Base-by-base conservation (phyloP, 805 yeast genomes). In the Suhomyces tanzawaensis region DNA sequence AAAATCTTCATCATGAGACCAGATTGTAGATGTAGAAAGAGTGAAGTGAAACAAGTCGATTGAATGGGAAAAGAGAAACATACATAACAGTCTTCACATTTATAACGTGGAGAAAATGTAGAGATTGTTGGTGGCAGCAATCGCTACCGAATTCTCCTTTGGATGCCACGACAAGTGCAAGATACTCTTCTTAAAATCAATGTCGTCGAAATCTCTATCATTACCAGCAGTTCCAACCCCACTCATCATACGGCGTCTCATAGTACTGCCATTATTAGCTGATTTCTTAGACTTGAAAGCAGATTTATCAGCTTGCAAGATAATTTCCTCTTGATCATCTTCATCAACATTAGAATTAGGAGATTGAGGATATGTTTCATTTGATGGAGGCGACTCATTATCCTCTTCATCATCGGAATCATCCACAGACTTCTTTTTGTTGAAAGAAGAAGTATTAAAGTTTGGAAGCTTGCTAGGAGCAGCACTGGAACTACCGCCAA, bases 101-200 rank as follows among this genome's bases (percentile, higher is more conserved):
- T 22, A 84, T 53, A 81, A 71, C 38, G 93, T 83, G 40, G 91
- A 82, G 60, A 85, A 85, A 44, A 85, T 84, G 66, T 84, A 85
- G 52, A 87, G 75, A 67, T 93, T 93, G 70, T 93, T 95, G 16
- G 99, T 93, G 14, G 99, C 98, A 34, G 98, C 98, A 57, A 93
- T 86, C 29, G 99, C 99, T 50, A 93, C 95, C 36, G 93, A 82
- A 67, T 93, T 88, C 67, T 95, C 99, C 51, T 72, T 74, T 47
- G 99, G 99, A 72, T 93, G 99, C 99, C 99, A 93, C 61, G 97
- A 88, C 64, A 89, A 74, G 66, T 93, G 98, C 63, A 91, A 73
- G 44, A 93, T 90, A 63, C 87, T 83, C 74, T 90, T 91, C 65
- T 90, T 88, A 71, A 90, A 93, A 66, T 95, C 98, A 49, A 90